phyloP scores from a whole-genome alignment of 495 filamentous ascomycete species.

The Xylaria castorea region DNA sequence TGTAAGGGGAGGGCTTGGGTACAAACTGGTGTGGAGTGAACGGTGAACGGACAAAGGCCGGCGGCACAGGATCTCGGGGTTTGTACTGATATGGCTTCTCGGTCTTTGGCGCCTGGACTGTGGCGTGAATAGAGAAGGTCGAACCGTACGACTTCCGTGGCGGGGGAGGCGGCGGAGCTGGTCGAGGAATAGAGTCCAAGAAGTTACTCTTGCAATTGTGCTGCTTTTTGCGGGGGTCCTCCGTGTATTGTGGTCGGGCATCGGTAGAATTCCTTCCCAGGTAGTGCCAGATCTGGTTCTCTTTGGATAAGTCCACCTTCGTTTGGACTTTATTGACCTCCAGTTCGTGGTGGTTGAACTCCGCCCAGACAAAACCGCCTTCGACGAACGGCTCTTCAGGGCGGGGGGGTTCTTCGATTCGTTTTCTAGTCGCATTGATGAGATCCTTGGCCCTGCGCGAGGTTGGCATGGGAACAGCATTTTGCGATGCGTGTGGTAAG shows the following conservation, averaged over 20 bases:
- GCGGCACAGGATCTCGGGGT: conserved; percentile 49
- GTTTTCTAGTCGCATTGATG: conserved; percentile 62
- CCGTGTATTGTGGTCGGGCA: conserved; percentile 89
- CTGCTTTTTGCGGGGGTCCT: conserved; percentile 66
- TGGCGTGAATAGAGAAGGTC: conserved; percentile 39
- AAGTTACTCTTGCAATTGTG: conserved; percentile 68
- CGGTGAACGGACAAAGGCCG: conserved; percentile 40
- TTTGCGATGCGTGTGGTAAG: conserved; percentile 66
- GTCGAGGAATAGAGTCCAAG: conserved; percentile 66
- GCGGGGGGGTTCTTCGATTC: conserved; percentile 65
- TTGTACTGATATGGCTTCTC: conserved; percentile 64
- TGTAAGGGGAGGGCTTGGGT: conserved; percentile 37
- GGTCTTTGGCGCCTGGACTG: conserved; percentile 34
- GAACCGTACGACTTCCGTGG: conserved; percentile 43
- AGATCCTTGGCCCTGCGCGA: conserved; percentile 61
- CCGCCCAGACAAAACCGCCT: conserved; percentile 74
- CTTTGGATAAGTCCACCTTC: conserved; percentile 71
- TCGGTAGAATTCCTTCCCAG: conserved; percentile 87
- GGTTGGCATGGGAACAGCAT: conserved; percentile 63
- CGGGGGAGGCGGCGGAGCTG: conserved; percentile 42
- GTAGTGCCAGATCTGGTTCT: conserved; percentile 87
- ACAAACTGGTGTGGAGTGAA: conserved; percentile 51
- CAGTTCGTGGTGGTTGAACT: conserved; percentile 70
- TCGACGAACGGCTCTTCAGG: conserved; percentile 74
- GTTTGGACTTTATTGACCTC: conserved; percentile 45